Conservation (phyloP, 257 asterid genomes). For the Solanum pimpinellifolium region DNA sequence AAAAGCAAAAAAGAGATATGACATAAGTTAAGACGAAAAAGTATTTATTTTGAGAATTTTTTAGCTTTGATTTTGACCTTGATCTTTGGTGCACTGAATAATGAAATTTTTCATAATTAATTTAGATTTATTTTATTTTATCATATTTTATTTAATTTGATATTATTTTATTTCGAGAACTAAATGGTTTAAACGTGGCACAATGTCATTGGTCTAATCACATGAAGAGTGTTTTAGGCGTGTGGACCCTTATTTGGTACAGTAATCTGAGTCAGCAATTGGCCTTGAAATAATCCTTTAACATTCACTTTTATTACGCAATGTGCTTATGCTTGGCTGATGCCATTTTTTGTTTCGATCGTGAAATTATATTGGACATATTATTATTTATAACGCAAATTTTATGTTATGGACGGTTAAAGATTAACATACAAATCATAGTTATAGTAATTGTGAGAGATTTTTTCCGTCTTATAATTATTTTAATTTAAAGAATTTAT, state of each 20-base stretch:
- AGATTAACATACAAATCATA: no score
- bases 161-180: background rate
- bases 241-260: background rate
- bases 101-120: background rate
- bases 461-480: no score
- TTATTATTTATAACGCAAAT: background rate
- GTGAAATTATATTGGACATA: no score
- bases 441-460: no score
- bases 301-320: background rate
- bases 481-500: no score
- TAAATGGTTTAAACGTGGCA: background rate
- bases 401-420: background rate
- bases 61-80: background rate
- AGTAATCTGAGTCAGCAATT: background rate
- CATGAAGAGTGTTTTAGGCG: background rate
- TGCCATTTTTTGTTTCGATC: rapidly evolving
- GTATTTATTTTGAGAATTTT: background rate
- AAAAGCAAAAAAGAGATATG: background rate
- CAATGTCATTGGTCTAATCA: background rate
- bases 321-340: background rate
- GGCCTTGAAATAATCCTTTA: background rate
- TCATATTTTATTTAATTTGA: rapidly evolving
- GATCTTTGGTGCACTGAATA: background rate
- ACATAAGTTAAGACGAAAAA: no score
- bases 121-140: no score